Conservation (phyloP, 768 basidiomycete species). For the Royoungia palumana region DNA sequence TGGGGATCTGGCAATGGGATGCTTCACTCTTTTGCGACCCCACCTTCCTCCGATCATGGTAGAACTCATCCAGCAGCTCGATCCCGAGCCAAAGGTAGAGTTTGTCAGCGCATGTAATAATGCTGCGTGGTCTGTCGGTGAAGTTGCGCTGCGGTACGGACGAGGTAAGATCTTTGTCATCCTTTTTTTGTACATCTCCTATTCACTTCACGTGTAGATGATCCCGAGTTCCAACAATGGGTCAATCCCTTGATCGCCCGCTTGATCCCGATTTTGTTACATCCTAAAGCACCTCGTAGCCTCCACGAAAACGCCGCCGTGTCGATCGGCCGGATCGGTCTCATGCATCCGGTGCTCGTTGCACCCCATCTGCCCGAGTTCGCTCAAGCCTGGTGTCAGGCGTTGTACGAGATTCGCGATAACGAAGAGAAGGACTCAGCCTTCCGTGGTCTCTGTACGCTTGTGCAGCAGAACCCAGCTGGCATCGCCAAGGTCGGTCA, state of each 20-base stretch:
- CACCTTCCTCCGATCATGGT: conserved; percentile 87
- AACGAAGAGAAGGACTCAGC: conserved; percentile 99
- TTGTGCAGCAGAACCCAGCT: conserved; percentile 90
- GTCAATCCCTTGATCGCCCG: conserved; percentile 83
- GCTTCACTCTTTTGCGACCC: conserved; percentile 82
- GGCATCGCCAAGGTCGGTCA: conserved; percentile 83
- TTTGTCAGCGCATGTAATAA: conserved; percentile 98
- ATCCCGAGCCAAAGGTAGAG: conserved; percentile 89
- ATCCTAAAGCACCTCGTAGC: conserved; percentile 89
- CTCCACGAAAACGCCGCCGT: conserved; percentile 98
- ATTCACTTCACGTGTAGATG: conserved; percentile 43
- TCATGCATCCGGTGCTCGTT: conserved; percentile 86
- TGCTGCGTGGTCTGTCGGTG: conserved; percentile 99
- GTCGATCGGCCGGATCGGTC: conserved; percentile 92
- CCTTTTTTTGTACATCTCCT: background rate
- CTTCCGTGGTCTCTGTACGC: conserved; percentile 94
- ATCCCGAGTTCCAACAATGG: conserved; percentile 88
- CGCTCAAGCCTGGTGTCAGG: conserved; percentile 95
- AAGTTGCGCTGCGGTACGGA: conserved; percentile 91
- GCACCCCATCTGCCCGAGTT: conserved; percentile 89
- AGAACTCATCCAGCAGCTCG: conserved; percentile 84
- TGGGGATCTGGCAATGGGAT: conserved; percentile 96
- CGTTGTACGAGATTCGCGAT: conserved; percentile 96
- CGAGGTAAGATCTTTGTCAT: conserved; percentile 44
- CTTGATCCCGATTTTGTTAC: conserved; percentile 89